Evolutionary conservation across 345 rosid species (phyloP), one percentile per base, ranked within the genome.

Genomic region (Excoecaria cochinchinensis): DNA sequence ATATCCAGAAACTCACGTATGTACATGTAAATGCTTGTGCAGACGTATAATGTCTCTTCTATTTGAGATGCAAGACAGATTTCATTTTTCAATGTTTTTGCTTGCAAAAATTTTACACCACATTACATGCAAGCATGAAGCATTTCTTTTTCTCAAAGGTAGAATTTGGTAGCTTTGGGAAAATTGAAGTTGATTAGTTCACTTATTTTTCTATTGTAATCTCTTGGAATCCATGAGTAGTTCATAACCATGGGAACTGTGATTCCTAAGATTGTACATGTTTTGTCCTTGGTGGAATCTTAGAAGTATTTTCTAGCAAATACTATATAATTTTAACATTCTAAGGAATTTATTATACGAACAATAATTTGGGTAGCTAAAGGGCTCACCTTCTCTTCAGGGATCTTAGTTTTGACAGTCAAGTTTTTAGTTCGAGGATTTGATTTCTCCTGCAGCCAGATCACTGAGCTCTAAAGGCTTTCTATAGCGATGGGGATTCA

Each of bases 401-500:
- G 78, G 56, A 59, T 31, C 42, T 69, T 78, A 66, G 48, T 46
- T 73, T 67, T 70, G 57, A 73, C 39, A 21, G 63, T 67, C 53
- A 69, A 53, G 74, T 68, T 74, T 60, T 39, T 24, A 55, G 17
- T 46, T 42, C 21, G 55, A 64, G n/a, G 51, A 47, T 76, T 71
- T 58, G 40, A 50, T 22, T 31, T 77, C 60, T 75, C 42, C 59
- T 53, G 78, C 75, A 75, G 74, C 75, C 77, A 62, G 79, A 67
- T 50, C 63, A 22, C 73, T 67, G 25, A 56, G 39, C 50, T 72
- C 66, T n/a, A 11, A 24, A 10, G 13, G 44, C 57, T 72, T 81
- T 70, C 56, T 75, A 19, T 67, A 67, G 63, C 76, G 69, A 85
- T 83, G 90, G 83, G 83, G 47, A 74, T 82, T 75, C 76, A 62